A percentile compares a stretch with the other conserved stretches of the same genome.
Conservation (phyloP, 1,284 basidiomycete species). For the Malassezia globosa region DNA sequence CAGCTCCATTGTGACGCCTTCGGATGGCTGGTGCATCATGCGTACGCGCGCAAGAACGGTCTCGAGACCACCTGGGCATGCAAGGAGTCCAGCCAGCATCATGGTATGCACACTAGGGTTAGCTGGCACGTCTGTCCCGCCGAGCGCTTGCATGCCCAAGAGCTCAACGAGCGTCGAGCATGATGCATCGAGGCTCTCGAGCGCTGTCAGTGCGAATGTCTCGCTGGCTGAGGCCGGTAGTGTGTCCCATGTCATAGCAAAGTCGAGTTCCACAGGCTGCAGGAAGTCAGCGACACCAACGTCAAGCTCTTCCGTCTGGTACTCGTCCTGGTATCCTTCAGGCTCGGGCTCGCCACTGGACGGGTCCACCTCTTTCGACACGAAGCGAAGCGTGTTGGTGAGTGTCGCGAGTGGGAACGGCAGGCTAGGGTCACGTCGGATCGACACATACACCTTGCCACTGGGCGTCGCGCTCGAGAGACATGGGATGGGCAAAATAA, state of each 20-base stretch:
- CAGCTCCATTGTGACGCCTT: constrained; percentile 91
- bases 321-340: constrained; percentile 97
- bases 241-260: constrained; percentile 88
- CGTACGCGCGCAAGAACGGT: constrained; percentile 81
- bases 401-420: constrained; percentile 76
- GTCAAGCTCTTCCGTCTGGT: constrained; percentile 91
- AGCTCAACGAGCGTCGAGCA: constrained; percentile 87
- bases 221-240: constrained; percentile 63
- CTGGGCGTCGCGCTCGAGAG: constrained; percentile 57
- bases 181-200: constrained; percentile 79
- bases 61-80: constrained; percentile 69
- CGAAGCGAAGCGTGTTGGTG: constrained; percentile 82
- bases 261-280: constrained; percentile 78
- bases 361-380: constrained; percentile 95
- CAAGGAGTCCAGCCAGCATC: constrained; percentile 75
- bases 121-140: constrained; percentile 50
- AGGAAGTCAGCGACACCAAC: constrained; percentile 85
- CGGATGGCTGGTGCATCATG: constrained; percentile 82
- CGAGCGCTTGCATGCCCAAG: constrained; percentile 89
- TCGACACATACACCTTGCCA: constrained; percentile 81
- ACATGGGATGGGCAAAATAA: constrained; percentile 75
- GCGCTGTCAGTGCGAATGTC: constrained; percentile 82
- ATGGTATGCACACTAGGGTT: constrained; percentile 85
- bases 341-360: constrained; percentile 91
- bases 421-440: constrained; percentile 63